phyloP scores from a whole-genome alignment of 345 rosid genomes.

The Euclidium syriacum region DNA sequence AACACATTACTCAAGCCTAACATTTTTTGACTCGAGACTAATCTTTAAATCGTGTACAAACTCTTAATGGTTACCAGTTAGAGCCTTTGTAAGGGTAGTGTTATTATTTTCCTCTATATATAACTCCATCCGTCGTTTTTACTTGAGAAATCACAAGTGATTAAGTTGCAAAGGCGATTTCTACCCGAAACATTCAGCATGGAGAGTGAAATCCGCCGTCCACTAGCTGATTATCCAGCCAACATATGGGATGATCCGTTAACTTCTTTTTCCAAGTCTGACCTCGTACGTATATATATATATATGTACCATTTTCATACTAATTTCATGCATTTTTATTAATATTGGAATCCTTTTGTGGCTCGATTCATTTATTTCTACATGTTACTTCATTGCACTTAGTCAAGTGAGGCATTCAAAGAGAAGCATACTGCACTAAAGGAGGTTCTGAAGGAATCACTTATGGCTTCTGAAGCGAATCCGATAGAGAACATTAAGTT shows the following conservation, averaged over 20 bases:
- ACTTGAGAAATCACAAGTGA: too few relatives aligned
- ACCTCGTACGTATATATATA: not conserved
- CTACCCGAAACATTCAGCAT: not conserved
- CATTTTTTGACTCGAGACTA: too few relatives aligned
- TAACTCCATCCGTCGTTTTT: too few relatives aligned
- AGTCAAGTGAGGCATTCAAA: not conserved
- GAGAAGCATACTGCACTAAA: slow-evolving; percentile 4
- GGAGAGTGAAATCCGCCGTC: slow-evolving; percentile 2
- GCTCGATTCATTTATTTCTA: not conserved
- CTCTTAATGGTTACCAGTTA: too few relatives aligned
- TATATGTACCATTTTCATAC: too few relatives aligned
- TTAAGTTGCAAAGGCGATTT: not conserved
- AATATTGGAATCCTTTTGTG: not conserved
- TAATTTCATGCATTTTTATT: not conserved
- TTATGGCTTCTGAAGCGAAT: not conserved
- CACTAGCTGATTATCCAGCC: slow-evolving; percentile 1
- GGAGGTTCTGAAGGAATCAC: slow-evolving; percentile 1
- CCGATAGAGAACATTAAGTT: slow-evolving; percentile 13
- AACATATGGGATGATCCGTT: slow-evolving; percentile 5
- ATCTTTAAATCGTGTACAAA: too few relatives aligned
- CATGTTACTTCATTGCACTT: not conserved
- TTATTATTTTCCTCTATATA: too few relatives aligned
- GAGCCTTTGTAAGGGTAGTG: too few relatives aligned
- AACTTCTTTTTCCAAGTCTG: not conserved
- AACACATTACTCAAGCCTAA: too few relatives aligned